Base-by-base conservation (phyloP, 2,329 filamentous ascomycete species). In the Mycocentrospora acerina region DNA sequence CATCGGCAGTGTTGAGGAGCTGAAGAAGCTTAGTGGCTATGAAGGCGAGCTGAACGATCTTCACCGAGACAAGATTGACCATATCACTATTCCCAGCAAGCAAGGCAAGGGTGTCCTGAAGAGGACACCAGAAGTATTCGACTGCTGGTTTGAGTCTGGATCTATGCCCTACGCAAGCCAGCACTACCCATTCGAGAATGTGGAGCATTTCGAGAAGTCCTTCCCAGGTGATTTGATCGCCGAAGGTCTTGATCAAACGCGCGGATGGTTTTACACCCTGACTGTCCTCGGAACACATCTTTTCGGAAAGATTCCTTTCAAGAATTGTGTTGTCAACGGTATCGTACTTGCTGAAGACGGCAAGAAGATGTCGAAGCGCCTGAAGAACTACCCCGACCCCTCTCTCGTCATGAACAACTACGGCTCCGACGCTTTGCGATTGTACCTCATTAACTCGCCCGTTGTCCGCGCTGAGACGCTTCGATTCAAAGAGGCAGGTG, bases 311-410 rank as follows among this genome's bases (percentile, higher is more conserved):
- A 81, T 90, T 2, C 90, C 91, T 0, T 96, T 95, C 77, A 84
- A 93, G 71, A 96, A 95, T 66, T 94, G 89, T 57, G 88, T 96
- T n/a, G 90, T 95, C 46, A 96, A 95, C 62, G 90, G 90, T 33
- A 93, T 95, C 47, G 90, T 96, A 4, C 78, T 96, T 27, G 90
- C 90, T 1, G 90, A 95, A 64, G 89, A 95, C 60, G 91, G 91
- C 39, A 96, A 95, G 76, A 97, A 97, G 76, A 97, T 97, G 91
- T 95, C 90, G 6, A 97, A 97, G 71, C 82, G 91, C 37, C 76
- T 95, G 41, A 94, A 96, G 74, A 97, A 97, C 70, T 97, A 95
- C 67, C 91, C 91, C 0, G 90, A 95, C 59, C 91, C 91, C 9
- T 75, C 74, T 40, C 73, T 89, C 35, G 81, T 97, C 52, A 93